phyloP scores from a whole-genome alignment of 2,329 filamentous ascomycete genomes.

The Aspergillus oerlinghausenensis region DNA sequence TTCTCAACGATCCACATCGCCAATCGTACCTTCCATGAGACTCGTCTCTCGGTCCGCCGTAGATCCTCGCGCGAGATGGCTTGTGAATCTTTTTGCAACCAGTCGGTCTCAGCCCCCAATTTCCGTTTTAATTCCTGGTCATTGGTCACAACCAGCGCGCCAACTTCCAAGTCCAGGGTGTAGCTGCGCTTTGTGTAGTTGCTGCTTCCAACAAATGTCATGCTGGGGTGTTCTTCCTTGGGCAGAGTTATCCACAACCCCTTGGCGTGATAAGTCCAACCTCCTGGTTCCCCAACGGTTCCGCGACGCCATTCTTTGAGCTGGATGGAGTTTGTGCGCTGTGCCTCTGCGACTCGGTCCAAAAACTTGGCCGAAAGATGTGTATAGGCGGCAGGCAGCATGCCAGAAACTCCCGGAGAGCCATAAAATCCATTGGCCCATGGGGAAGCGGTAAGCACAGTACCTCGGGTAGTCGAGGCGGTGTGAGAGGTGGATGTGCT shows the following conservation, averaged over 20 bases:
- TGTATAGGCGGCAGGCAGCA: slow-evolving; percentile 89
- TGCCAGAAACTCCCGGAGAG: slow-evolving; percentile 79
- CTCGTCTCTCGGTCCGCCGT: slow-evolving; percentile 72
- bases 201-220: slow-evolving; percentile 83
- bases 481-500: slow-evolving; percentile 49
- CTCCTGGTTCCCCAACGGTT: slow-evolving; percentile 71
- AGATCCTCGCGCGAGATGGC: slow-evolving; percentile 72
- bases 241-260: slow-evolving; percentile 77
- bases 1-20: slow-evolving; percentile 92
- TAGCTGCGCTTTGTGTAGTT: slow-evolving; percentile 97
- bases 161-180: slow-evolving; percentile 83
- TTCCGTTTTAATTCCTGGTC: slow-evolving; percentile 67
- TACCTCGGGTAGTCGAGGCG: slow-evolving; percentile 53
- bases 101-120: slow-evolving; percentile 73
- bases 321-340: slow-evolving; percentile 56
- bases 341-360: slow-evolving; percentile 52
- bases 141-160: slow-evolving; percentile 76
- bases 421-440: slow-evolving; percentile 94
- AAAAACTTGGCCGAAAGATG: slow-evolving; percentile 81
- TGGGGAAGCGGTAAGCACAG: slow-evolving; percentile 86
- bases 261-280: slow-evolving; percentile 98
- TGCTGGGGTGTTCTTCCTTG: slow-evolving; percentile 60
- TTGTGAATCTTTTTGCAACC: slow-evolving; percentile 70
- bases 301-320: slow-evolving; percentile 87
- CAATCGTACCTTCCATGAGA: slow-evolving; percentile 76